Percentiles rank a stretch among this genome's conserved stretches.
Conservation (phyloP, 208 protist species). For the Acanthamoeba healyi region DNA sequence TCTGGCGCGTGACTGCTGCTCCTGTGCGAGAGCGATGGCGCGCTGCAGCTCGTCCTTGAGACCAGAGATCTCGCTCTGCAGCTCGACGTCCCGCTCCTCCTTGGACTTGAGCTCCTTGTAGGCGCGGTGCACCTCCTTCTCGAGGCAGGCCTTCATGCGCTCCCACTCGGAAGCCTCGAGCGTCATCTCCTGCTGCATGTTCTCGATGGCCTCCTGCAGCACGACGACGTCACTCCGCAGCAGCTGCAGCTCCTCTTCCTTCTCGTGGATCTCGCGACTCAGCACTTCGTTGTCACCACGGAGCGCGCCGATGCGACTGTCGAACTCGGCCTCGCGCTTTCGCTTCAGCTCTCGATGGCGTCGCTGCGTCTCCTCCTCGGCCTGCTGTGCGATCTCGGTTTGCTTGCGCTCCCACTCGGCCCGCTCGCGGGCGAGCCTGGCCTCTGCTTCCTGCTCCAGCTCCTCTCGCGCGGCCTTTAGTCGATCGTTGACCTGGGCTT, state of each 20-base stretch:
- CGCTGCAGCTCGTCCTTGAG: not conserved
- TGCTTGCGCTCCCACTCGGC: not conserved
- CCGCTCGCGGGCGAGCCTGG: not conserved
- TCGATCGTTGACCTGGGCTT: not conserved
- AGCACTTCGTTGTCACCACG: not conserved
- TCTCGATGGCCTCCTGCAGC: not conserved
- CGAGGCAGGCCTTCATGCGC: conserved; percentile 4
- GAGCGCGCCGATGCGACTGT: not conserved
- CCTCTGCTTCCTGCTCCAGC: not conserved
- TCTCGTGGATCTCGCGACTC: not conserved
- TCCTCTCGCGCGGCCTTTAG: not conserved
- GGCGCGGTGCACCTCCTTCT: conserved; percentile 31
- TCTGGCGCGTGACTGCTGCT: not conserved
- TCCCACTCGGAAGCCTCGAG: not conserved
- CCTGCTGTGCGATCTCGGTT: not conserved
- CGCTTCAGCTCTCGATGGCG: not conserved
- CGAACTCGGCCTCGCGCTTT: conserved; percentile 1
- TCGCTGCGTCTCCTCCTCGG: not conserved
- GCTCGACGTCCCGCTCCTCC: not conserved
- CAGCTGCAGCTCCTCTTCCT: not conserved
- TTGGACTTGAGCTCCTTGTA: conserved; percentile 45
- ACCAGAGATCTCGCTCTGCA: not conserved
- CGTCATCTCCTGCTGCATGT: not conserved
- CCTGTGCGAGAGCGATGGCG: not conserved
- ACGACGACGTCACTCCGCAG: not conserved